Base-by-base conservation (phyloP, 2,329 filamentous ascomycete species). In the Xenoacremonium recifei region DNA sequence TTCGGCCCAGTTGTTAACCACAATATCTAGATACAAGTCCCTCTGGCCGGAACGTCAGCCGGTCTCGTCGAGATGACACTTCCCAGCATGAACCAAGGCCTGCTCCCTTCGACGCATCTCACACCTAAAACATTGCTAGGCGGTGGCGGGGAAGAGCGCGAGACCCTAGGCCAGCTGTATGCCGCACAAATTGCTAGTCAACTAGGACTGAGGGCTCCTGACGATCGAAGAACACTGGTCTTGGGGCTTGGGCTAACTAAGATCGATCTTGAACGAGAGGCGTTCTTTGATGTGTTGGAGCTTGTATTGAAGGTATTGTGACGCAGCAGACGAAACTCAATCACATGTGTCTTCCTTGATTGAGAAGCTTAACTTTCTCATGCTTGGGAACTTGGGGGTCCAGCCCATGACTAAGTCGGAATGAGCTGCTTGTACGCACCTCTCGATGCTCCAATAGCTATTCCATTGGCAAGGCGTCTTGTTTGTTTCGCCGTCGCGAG, bases 81-180 rank as follows among this genome's bases (percentile, higher is more conserved):
- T 35, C 70, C 74, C 23, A 71, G 66, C 40, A 66, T 63, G 6
- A 66, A 63, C 35, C 57, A 64, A 5, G 67, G 68, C n/a, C 63
- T 77, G 11, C 78, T 97, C 1, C 93, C 93, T 1, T 80, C 89
- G 42, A 76, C 84, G 23, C 85, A 93, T 55, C 75, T 97, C 31
- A 95, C 89, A 0, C 89, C 93, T 2, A 92, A 83, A 27, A 95
- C 90, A 0, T 71, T 99, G 3, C 75, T 99, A 1, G 93, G 93
- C 3, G 90, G 86, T 9, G 89, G 91, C 34, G 82, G 85, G 21
- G 76, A 85, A 39, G 83, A 87, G 35, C 79, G 90, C 32, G 90
- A 96, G 59, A 88, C 86, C 0, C 66, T 95, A 5, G 92, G 89
- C 2, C 91, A 96, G 63, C 79, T 96, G 2, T 85, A 95, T 58